Percentiles rank a stretch among this genome's conserved stretches.
Evolutionary conservation across 106 monocot species (phyloP).

Genomic region (Narthecium ossifragum): DNA sequence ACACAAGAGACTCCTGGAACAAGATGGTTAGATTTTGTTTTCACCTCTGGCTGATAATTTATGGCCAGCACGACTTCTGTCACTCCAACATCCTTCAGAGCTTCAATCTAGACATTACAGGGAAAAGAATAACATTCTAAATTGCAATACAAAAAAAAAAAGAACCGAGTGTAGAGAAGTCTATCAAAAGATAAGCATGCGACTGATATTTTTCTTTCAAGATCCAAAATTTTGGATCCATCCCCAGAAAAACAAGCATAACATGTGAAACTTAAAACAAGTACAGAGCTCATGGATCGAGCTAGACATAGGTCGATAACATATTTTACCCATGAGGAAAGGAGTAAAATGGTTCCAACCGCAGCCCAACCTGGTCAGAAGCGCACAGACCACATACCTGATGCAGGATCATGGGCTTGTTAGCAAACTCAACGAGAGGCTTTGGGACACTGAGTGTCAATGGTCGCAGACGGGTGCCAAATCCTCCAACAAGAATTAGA

Average conservation of each 20-base stretch:
- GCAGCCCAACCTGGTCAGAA: neutral
- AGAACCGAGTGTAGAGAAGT: no score
- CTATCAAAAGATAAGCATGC: no score
- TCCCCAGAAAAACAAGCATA: no score
- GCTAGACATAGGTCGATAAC: no score
- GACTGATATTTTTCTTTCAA: no score
- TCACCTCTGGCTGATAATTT: slow-evolving; percentile 28
- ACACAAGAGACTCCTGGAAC: no score
- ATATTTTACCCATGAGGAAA: no score
- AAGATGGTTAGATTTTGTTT: no score
- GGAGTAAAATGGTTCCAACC: neutral
- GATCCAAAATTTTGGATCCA: no score
- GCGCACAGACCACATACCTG: slow-evolving; percentile 31
- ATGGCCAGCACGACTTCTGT: slow-evolving; percentile 28
- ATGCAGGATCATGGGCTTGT: slow-evolving; percentile 71
- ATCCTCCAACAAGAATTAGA: slow-evolving; percentile 59
- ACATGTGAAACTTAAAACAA: no score
- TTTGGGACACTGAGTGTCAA: slow-evolving; percentile 60
- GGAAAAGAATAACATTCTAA: neutral
- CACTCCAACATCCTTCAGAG: slow-evolving; percentile 27
- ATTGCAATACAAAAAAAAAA: no score
- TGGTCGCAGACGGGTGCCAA: slow-evolving; percentile 59
- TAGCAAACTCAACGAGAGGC: slow-evolving; percentile 59
- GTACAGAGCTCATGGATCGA: no score
- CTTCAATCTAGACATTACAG: slow-evolving; percentile 26